Evolutionary conservation across 1,284 basidiomycete genomes (phyloP).

Genomic region (Singerocomus inundabilis): DNA sequence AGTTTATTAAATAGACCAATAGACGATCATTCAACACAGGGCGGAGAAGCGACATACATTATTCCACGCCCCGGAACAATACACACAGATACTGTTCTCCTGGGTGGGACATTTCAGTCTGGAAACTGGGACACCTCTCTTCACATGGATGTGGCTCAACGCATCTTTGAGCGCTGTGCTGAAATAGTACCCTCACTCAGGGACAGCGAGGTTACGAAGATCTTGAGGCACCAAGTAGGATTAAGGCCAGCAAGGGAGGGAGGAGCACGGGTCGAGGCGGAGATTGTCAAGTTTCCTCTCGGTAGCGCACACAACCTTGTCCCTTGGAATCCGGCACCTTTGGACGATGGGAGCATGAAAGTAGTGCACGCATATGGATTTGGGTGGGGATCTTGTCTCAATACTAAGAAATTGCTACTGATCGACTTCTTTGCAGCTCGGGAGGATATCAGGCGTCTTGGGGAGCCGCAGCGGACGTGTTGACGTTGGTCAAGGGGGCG

Average conservation of each 20-base stretch:
- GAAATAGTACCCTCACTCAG: conserved; percentile 39
- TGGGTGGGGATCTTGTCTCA: conserved; percentile 39
- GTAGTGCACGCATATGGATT: conserved; percentile 69
- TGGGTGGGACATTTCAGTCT: conserved; percentile 56
- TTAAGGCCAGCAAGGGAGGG: conserved; percentile 56
- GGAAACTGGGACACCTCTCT: conserved; percentile 50
- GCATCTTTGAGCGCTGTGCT: conserved; percentile 46
- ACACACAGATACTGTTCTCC: conserved; percentile 40
- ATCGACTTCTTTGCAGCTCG: conserved; percentile 32
- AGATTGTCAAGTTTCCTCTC: conserved; percentile 43
- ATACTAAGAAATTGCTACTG: conserved; percentile 1
- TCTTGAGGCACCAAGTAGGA: conserved; percentile 62
- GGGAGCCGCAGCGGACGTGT: conserved; percentile 49
- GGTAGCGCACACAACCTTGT: conserved; percentile 29
- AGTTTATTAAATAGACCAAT: background rate
- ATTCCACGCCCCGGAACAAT: conserved; percentile 48
- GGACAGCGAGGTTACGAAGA: conserved; percentile 37
- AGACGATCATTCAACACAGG: conserved; percentile 17
- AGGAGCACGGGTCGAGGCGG: conserved; percentile 57
- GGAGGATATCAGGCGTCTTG: conserved; percentile 56
- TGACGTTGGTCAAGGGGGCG: conserved; percentile 29
- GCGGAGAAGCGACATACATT: conserved; percentile 43
- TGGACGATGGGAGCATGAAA: conserved; percentile 35
- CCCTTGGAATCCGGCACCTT: conserved; percentile 23
- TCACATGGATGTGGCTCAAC: conserved; percentile 40